Evolutionary conservation across 2,329 filamentous ascomycete genomes (phyloP).

Genomic region (Didymella glomerata): DNA sequence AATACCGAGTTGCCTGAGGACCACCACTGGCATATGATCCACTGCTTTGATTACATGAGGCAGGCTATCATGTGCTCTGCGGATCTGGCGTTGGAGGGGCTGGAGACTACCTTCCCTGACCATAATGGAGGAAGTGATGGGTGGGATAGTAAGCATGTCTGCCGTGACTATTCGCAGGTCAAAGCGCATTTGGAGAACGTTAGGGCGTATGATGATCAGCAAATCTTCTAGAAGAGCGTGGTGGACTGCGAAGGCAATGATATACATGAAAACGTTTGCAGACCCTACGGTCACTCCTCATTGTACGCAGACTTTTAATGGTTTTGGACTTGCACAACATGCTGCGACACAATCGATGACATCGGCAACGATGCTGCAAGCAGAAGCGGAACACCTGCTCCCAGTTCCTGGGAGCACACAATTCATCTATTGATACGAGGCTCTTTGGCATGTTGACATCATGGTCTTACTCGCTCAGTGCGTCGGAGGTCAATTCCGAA

Average conservation of each 20-base stretch:
- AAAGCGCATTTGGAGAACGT: constrained; percentile 37
- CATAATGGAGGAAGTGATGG: constrained; percentile 49
- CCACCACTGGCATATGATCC: constrained; percentile 51
- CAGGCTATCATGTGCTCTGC: constrained; percentile 47
- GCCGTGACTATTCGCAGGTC: constrained; percentile 29
- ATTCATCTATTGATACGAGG: no score
- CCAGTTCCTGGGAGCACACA: no score
- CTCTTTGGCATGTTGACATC: no score
- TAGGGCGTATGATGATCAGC: constrained; percentile 46
- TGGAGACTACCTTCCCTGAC: constrained; percentile 48
- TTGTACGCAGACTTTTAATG: no score
- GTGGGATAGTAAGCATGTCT: constrained; percentile 48
- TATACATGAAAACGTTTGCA: not conserved
- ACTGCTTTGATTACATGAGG: constrained; percentile 50
- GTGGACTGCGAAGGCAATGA: not conserved
- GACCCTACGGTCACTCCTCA: not conserved
- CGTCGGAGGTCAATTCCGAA: no score
- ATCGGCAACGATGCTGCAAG: no score
- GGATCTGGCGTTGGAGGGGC: constrained; percentile 43
- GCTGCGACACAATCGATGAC: no score
- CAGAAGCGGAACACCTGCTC: no score
- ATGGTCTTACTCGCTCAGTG: no score
- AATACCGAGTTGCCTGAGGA: constrained; percentile 41
- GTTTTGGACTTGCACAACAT: no score
- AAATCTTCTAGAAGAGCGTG: constrained; percentile 34